Evolutionary conservation across 305 asterid species (phyloP).

Genomic region (Solanum hybrid): DNA sequence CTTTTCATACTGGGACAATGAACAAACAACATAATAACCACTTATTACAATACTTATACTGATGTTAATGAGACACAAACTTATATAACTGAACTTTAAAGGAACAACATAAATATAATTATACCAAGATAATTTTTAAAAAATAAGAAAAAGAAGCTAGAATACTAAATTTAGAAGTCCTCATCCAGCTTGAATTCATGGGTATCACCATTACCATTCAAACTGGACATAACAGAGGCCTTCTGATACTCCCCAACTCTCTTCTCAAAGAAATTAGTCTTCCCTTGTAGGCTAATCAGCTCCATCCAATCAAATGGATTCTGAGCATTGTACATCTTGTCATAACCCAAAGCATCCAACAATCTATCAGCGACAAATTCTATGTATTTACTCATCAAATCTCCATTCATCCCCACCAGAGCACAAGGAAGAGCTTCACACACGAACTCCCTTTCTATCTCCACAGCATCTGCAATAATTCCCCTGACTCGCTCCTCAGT

Average conservation of each 20-base stretch:
- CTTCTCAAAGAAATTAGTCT: constrained; percentile 78
- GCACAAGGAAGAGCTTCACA: constrained; percentile 83
- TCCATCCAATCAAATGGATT: constrained; percentile 97
- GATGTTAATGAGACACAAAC: neutral
- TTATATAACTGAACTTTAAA: neutral
- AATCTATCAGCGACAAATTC: constrained; percentile 39
- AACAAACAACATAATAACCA: neutral
- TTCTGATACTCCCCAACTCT: constrained; percentile 78
- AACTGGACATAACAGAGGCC: constrained; percentile 54
- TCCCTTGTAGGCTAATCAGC: constrained; percentile 78
- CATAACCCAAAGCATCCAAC: constrained; percentile 29
- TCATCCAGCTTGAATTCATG: constrained; percentile 7
- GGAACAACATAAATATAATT: neutral
- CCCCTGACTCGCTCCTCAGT: constrained; percentile 55
- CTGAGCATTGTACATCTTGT: constrained; percentile 39
- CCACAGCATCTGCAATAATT: constrained; percentile 55
- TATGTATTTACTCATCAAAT: constrained; percentile 40
- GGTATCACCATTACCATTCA: constrained; percentile 38
- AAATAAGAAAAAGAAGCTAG: neutral
- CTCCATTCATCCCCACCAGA: constrained; percentile 71
- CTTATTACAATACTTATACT: neutral
- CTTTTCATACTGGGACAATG: constrained; percentile 37
- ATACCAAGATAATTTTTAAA: neutral
- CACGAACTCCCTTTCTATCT: constrained; percentile 70
- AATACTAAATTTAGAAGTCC: neutral